Base-by-base conservation (phyloP, 129 eudicot genomes). In the Glebionis coronaria region DNA sequence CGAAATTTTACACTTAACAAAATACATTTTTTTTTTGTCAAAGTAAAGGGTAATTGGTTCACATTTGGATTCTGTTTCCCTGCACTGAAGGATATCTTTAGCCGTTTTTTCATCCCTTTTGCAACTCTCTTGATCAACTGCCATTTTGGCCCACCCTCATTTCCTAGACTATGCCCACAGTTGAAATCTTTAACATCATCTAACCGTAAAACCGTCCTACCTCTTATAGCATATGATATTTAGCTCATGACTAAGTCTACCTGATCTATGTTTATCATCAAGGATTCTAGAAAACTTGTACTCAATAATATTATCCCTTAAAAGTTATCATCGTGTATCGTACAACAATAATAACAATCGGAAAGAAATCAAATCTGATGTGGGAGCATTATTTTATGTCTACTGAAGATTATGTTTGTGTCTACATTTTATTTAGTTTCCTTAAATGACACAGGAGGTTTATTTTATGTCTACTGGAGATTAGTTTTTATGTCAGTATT, bases 21-120 rank as follows among this genome's bases (percentile, higher is more conserved):
- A 47, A 49, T 49, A 13, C 54, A 12, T 35, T 5, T 35, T 6
- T 7, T 5, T 35, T 35, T 35, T 35, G 42, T 35, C 42, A 35
- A 35, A 35, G 58, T 53, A 18, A 25, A 56, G 2, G 28, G 69
- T 64, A 21, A 25, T 64, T 49, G 57, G 59, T 25, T 13, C 50
- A n/a, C 46, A 66, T 27, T 49, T 66, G 44, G 27, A 45, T 65
- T 50, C 71, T 27, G 5, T 66, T 66, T 14, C 27, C 71, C 59
- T 66, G 50, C 46, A 14, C 46, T 4, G 14, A 10, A 65, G 59
- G 70, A 44, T 27, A 29, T 31, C 31, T 29, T 23, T 46, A 25
- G 57, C 25, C 70, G 47, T 6, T 21, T 66, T 27, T 60, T 15
- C 65, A 5, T n/a, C 65, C 5, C 4, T 14, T 29, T 56, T 56